These are phyloP conservation scores for Silene uniflora DNA, from an alignment of 148 eudicot genomes.

Conservation along the genomic window DNA sequence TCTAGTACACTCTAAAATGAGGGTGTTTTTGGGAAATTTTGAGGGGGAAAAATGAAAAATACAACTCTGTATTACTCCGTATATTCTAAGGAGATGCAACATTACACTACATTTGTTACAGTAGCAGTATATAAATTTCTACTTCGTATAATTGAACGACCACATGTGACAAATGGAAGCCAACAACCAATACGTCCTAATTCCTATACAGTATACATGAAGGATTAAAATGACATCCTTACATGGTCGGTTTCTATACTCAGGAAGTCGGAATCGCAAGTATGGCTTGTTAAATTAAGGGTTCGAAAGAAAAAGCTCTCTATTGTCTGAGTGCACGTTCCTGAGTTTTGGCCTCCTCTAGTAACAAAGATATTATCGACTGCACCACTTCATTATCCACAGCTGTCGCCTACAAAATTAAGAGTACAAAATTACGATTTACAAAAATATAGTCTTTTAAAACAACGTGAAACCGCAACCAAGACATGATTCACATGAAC, in stretches of 20 bases:
- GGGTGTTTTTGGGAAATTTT: too few relatives aligned
- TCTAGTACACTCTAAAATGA: too few relatives aligned
- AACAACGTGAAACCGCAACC: background rate
- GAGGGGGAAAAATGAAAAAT: too few relatives aligned
- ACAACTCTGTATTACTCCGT: too few relatives aligned
- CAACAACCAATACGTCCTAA: too few relatives aligned
- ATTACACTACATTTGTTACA: too few relatives aligned
- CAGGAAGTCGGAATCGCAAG: background rate
- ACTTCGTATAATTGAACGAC: too few relatives aligned
- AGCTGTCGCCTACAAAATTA: conserved; percentile 18
- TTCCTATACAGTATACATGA: background rate
- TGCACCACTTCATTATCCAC: conserved; percentile 64
- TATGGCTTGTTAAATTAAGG: background rate
- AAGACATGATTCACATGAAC: background rate
- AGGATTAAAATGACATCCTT: background rate
- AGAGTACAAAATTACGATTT: background rate
- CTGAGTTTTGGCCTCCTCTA: conserved; percentile 69
- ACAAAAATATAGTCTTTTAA: background rate
- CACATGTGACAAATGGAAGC: too few relatives aligned
- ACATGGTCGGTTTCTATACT: background rate
- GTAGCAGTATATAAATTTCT: too few relatives aligned
- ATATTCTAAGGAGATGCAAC: too few relatives aligned
- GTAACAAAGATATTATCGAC: conserved; percentile 73
- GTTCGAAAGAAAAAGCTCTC: too few relatives aligned
- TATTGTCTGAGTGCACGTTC: conserved; percentile 14